Base-by-base conservation (phyloP, 2,329 filamentous ascomycete genomes). In the Elsinoe perseae region DNA sequence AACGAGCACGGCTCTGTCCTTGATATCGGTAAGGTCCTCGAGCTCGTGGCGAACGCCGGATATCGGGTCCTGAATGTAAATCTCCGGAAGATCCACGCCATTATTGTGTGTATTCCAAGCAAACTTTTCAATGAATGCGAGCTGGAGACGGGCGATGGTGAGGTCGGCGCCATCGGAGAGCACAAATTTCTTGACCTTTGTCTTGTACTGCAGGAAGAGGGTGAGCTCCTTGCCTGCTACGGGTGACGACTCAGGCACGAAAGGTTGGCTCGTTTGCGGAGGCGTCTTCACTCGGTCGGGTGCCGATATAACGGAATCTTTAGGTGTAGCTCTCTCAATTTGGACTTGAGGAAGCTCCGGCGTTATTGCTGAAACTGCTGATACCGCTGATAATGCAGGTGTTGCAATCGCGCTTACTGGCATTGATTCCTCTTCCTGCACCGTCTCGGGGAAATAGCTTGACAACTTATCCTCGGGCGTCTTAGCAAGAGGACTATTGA, bases 41-140 rank as follows among this genome's bases (percentile, higher is more conserved):
- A 98, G 75, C 72, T 98, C 93, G 69, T 98, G 92, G 14, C 93
- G 86, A n/a, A 98, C 87, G 0, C 93, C 93, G 7, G 93, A 97
- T 2, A 96, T 81, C 0, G 91, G 86, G 68, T 98, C 93, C 69
- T 98, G 93, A 14, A 98, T 93, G 69, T 98, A 96, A 14, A 98
- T 97, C 64, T 98, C 93, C 0, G 93, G 93, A 44, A 98, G 74
- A 68, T 98, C 93, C 12, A 84, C 82, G 6, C 93, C 93, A 65
- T 96, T 95, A 59, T 89, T 86, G 64, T 97, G 91, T 0, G 92
- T 96, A 64, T 95, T 97, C 91, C 95, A 98, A 0, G 92, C 93
- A 68, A 98, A 98, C 69, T 96, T 98, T 64, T 98, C 93, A 64
- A 98, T 98, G 64, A 98, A 98, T 0, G 93, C 92, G 25, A 98